Evolutionary conservation across 2,329 filamentous ascomycete species (phyloP).

Genomic region (Trichoderma sp.): DNA sequence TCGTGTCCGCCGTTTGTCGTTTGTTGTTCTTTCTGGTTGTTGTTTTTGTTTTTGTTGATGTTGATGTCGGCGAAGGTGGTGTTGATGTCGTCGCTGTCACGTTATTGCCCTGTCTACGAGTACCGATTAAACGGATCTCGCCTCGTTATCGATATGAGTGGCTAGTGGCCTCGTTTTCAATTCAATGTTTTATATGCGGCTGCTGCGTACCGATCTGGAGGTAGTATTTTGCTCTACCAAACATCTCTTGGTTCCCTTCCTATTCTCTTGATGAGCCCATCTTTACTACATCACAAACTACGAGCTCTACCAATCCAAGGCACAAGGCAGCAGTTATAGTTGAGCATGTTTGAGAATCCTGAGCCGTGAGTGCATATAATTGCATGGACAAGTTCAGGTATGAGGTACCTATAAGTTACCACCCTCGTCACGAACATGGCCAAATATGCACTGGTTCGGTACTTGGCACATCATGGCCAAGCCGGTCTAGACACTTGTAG

Average conservation of each 20-base stretch:
- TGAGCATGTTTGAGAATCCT: slow-evolving; percentile 2
- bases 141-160: slow-evolving; percentile 15
- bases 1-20: not conserved
- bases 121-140: not conserved
- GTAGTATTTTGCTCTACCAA: not conserved
- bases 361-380: not conserved
- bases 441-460: not conserved
- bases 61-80: not conserved
- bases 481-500: not conserved
- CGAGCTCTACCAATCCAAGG: not conserved
- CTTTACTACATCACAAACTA: not conserved
- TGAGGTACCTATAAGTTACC: not conserved
- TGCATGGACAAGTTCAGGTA: not conserved
- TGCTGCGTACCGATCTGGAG: not conserved
- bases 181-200: not conserved
- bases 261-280: not conserved
- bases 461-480: not conserved
- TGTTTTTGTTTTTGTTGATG: not conserved
- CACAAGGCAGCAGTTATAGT: not conserved
- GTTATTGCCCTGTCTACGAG: not conserved
- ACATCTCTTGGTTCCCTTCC: not conserved
- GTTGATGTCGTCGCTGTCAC: slow-evolving; percentile 2
- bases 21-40: not conserved
- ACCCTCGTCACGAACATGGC: not conserved
- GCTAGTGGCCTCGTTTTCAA: too few species aligned